Base-by-base conservation (phyloP, 768 basidiomycete species). In the Auriscalpium microsporum region DNA sequence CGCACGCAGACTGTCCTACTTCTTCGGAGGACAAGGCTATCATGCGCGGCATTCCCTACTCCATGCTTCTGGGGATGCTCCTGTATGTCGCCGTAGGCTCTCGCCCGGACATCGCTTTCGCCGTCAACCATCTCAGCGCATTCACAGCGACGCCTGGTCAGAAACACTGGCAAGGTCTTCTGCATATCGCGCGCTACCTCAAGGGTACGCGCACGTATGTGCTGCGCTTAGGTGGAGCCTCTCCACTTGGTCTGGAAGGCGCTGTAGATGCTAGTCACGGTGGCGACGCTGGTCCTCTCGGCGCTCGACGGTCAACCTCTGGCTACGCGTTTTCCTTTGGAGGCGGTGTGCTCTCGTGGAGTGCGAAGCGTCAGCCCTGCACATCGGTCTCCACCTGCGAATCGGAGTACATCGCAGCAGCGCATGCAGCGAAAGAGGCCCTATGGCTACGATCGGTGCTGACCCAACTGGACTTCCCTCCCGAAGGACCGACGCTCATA, bases 351-450 rank as follows among this genome's bases (percentile, higher is more conserved):
- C 60, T 77, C 13, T 55, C 64, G 7, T 78, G 77, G 76, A 59
- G 58, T 14, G 67, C 69, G 0, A 64, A 67, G 33, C 68, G 69
- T 49, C 78, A 79, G 60, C 34, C 50, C 1, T 67, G 63, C 3
- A 65, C 74, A 7, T 65, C 76, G 0, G 57, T 68, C 0, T 77
- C 70, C 0, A 72, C 68, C 1, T 66, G 64, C 3, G 71, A 78
- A 54, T 72, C 75, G 0, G 75, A 78, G 64, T 77, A 74, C 57
- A 66, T 75, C 19, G 73, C 72, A 0, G 56, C 62, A 0, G 45
- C 64, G 0, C 62, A 73, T n/a, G 68, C 68, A 0, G 56, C 66
- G 0, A 64, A 69, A 42, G 64, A 77, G 53, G 65, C 63, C 1
- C 13, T 71, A 6, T 77, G 74, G 74, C 53, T 68, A 8, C 56